A percentile compares a stretch with the other conserved stretches of the same genome.
Conservation (phyloP, 257 asterid genomes). For the Primulina tabacum region DNA sequence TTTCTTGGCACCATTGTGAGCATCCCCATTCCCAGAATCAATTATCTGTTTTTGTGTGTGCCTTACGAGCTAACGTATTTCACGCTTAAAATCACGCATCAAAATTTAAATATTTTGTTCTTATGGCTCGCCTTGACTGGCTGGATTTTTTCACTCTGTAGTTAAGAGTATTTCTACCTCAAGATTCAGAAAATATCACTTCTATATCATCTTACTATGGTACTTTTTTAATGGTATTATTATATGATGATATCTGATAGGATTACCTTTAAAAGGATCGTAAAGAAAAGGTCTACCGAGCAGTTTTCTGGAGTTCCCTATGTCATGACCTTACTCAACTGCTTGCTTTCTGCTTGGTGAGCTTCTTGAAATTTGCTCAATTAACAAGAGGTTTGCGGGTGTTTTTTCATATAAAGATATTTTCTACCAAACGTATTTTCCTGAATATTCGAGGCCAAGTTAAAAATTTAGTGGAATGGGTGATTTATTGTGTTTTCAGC, state of each 20-base stretch:
- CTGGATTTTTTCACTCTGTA: neutral
- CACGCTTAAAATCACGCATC: neutral
- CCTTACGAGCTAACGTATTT: neutral
- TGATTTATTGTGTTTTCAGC: too few relatives aligned
- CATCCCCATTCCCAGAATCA: neutral
- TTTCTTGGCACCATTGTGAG: constrained; percentile 85
- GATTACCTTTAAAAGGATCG: constrained; percentile 74
- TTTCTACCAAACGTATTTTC: neutral
- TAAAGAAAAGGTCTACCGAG: constrained; percentile 54
- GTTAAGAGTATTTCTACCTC: constrained; percentile 1
- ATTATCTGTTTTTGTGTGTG: constrained; percentile 3
- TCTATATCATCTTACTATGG: neutral
- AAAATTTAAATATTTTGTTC: neutral
- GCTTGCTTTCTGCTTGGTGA: constrained; percentile 82
- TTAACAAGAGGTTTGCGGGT: neutral
- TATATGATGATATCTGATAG: constrained; percentile 29
- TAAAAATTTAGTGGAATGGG: too few relatives aligned
- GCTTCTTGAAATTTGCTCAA: constrained; percentile 8
- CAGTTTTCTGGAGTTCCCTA: constrained; percentile 87
- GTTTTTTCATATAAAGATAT: neutral
- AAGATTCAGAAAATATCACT: constrained; percentile 17
- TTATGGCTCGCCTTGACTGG: neutral
- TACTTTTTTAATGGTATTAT: neutral
- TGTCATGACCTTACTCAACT: constrained; percentile 79
- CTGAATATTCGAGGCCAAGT: neutral